Conservation (phyloP, 2,329 filamentous ascomycete genomes). For the Colletotrichum truncatum region DNA sequence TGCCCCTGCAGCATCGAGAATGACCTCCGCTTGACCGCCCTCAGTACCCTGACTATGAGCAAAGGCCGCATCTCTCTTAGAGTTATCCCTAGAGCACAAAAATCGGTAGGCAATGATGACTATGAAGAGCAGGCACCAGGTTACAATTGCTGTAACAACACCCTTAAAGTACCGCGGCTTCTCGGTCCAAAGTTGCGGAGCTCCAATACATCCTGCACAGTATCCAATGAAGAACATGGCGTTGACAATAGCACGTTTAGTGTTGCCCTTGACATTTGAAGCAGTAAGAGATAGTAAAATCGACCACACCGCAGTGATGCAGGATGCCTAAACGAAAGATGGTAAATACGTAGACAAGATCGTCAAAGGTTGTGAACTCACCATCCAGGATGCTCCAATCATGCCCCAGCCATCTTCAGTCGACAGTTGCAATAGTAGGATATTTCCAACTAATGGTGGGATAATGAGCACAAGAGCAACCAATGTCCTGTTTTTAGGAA, state of each 20-base stretch:
- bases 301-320: conserved; percentile 51
- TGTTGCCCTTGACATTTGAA: conserved; percentile 61
- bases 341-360: not conserved
- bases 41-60: not conserved
- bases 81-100: conserved; percentile 46
- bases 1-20: conserved; percentile 35
- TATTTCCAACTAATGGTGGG: conserved; percentile 52
- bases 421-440: conserved; percentile 53
- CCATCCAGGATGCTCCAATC: conserved; percentile 57
- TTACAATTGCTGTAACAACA: conserved; percentile 53
- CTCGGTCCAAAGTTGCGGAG: conserved; percentile 58
- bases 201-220: conserved; percentile 54
- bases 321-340: conserved; percentile 46
- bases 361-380: conserved; percentile 22
- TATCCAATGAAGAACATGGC: conserved; percentile 61
- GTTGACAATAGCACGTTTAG: conserved; percentile 56
- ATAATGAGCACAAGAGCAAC: conserved; percentile 50
- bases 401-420: conserved; percentile 53
- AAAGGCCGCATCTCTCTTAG: conserved; percentile 31
- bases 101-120: conserved; percentile 43
- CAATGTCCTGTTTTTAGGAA: conserved; percentile 48
- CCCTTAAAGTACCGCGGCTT: conserved; percentile 55
- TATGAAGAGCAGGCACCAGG: conserved; percentile 50
- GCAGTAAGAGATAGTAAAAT: conserved; percentile 53
- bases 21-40: conserved; percentile 6